phyloP scores from a whole-genome alignment of 495 filamentous ascomycete genomes.

The Sordaria brevicollis region DNA sequence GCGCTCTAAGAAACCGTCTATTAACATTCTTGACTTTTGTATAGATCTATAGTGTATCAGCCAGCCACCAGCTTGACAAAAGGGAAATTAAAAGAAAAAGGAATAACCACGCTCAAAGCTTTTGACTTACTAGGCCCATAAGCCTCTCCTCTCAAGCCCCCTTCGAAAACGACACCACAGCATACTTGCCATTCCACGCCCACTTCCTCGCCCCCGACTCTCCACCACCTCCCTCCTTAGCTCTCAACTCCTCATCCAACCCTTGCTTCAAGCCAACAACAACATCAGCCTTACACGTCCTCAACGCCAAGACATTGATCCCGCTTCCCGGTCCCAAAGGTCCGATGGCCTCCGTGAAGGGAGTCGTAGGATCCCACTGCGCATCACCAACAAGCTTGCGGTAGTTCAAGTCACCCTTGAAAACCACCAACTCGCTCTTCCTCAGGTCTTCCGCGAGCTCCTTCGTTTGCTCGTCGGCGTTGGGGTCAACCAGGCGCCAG shows the following conservation, averaged over 20 bases:
- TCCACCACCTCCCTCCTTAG: slow-evolving; percentile 54
- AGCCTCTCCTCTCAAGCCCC: slow-evolving; percentile 25
- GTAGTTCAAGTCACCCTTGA: slow-evolving; percentile 97
- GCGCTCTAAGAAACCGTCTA: neutral
- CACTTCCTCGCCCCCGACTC: slow-evolving; percentile 70
- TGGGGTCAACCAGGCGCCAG: slow-evolving; percentile 53
- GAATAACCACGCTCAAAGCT: neutral
- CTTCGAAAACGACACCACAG: slow-evolving; percentile 74
- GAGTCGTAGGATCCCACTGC: slow-evolving; percentile 78
- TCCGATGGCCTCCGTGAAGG: slow-evolving; percentile 78
- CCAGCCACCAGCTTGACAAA: neutral
- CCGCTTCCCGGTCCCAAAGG: slow-evolving; percentile 72
- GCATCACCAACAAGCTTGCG: slow-evolving; percentile 82
- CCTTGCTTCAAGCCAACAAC: slow-evolving; percentile 81
- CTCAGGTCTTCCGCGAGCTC: slow-evolving; percentile 68
- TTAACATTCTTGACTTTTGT: neutral
- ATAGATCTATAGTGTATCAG: neutral
- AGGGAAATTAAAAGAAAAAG: neutral
- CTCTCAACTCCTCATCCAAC: slow-evolving; percentile 66
- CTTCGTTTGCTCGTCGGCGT: slow-evolving; percentile 46
- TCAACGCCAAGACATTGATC: slow-evolving; percentile 70
- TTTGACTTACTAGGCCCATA: neutral
- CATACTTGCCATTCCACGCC: slow-evolving; percentile 98
- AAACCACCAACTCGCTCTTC: slow-evolving; percentile 78
- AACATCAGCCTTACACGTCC: slow-evolving; percentile 93